Conservation (phyloP, 2,329 filamentous ascomycete species). For the Gaeumannomyces tritici region DNA sequence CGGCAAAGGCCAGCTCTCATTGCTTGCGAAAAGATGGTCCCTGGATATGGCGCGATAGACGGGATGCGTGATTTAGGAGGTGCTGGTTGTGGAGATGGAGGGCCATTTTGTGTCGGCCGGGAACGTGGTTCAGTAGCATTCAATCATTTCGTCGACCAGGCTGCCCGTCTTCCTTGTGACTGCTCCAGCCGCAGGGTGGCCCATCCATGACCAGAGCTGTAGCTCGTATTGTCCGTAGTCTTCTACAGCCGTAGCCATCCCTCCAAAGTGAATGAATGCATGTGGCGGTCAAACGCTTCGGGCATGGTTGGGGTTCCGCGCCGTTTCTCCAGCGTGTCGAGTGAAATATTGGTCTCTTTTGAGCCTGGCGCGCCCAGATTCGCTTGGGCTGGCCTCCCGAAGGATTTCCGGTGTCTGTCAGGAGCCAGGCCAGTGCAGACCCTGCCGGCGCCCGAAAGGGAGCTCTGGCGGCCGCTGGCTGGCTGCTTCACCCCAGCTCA, state of each 20-base stretch:
- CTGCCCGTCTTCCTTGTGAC: too few relatives aligned
- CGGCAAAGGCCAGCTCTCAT: background rate
- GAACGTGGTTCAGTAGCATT: background rate
- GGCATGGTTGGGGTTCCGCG: background rate
- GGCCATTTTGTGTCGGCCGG: background rate
- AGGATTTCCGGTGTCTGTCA: background rate
- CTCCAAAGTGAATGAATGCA: background rate
- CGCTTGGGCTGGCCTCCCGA: background rate
- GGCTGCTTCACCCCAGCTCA: too few relatives aligned
- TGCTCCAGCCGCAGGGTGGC: background rate
- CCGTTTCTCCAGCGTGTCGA: background rate
- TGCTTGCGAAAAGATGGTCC: background rate
- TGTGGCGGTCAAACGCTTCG: background rate
- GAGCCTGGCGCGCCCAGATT: background rate
- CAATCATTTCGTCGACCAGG: background rate
- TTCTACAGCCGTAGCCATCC: too few relatives aligned
- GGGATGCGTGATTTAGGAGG: background rate
- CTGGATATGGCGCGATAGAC: background rate
- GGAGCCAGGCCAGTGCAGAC: too few relatives aligned
- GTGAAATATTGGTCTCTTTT: background rate
- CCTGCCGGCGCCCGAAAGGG: background rate
- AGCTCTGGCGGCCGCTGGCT: background rate
- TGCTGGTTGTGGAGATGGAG: background rate
- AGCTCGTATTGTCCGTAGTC: background rate
- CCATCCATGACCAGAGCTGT: background rate